A percentile compares a stretch with the other conserved stretches of the same genome.
Evolutionary conservation across 228 moss, liverwort and hornwort species (phyloP).

Genomic region (Sphagnum fallax): DNA sequence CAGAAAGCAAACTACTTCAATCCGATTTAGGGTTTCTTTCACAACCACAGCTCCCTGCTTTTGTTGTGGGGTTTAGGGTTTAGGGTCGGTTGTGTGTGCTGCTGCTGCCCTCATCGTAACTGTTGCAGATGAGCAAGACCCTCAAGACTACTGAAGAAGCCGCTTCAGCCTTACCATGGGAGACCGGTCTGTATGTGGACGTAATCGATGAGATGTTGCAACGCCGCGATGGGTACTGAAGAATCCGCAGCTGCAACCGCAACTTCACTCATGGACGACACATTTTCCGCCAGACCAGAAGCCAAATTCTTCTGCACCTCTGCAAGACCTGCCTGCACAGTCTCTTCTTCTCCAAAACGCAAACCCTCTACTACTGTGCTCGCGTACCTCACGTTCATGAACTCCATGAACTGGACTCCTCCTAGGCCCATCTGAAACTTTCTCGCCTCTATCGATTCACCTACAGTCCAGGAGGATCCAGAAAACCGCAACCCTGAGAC

Average conservation of each 20-base stretch:
- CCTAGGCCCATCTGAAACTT: background rate
- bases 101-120: no score
- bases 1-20: background rate
- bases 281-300: constrained; percentile 19
- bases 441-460: no score
- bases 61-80: background rate
- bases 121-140: no score
- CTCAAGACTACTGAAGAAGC: no score
- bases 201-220: constrained; percentile 89
- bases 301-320: constrained; percentile 24
- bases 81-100: no score
- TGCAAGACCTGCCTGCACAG: constrained; percentile 25
- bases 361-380: constrained; percentile 30
- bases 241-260: constrained; percentile 77
- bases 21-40: background rate
- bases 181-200: constrained; percentile 75
- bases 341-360: constrained; percentile 42
- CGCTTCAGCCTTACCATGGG: constrained; percentile 48
- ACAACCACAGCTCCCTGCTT: background rate
- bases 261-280: constrained; percentile 61
- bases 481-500: no score
- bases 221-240: constrained; percentile 71
- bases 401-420: background rate
- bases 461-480: no score
- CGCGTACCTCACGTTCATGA: constrained; percentile 13